Base-by-base conservation (phyloP, 306 rosid genomes). In the Leucaena leucocephala region DNA sequence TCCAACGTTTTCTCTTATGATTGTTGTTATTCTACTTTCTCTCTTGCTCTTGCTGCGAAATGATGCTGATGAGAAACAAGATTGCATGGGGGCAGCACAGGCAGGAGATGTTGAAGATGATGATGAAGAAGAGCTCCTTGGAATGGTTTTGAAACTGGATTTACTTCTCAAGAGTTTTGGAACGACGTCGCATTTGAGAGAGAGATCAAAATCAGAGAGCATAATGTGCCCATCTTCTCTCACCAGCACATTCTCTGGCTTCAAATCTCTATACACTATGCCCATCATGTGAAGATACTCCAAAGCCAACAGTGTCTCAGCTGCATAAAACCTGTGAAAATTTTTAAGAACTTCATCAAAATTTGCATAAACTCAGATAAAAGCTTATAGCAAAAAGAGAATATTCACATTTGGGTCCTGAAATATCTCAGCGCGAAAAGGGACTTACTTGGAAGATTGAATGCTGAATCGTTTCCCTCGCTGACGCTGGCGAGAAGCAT, bases 221-320 rank as follows among this genome's bases (percentile, higher is more conserved):
- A 94, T 94, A 27, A 94, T 91, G 80, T 95, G 98, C 0, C 98
- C 98, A 44, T 95, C 98, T 43, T 91, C 97, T 79, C 98, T 85
- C 46, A 95, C 97, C 43, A 95, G 85, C 66, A 95, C 97, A 76
- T 95, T 95, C 84, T 95, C 98, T 3, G 97, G 98, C 92, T 94
- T 94, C 72, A 94, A 89, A 61, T 94, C 98, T 74, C 98, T 87
- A 89, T 94, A 94, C 73, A 94, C 94, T 49, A 94, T 91, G 2
- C 98, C 98, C 98, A 94, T 92, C 98, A 94, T 91, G 91, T 95
- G 98, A 7, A 95, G 90, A 87, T 95, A 95, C 83, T 95, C 98
- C 8, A 95, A 6, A 1, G 94, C 98, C 80, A 95, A 66, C 4
- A 92, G 86, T 49, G 92, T 91, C 90, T 95, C 98, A 3, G 98